Percentiles rank a stretch among this genome's conserved stretches.
Evolutionary conservation across 2,329 filamentous ascomycete genomes (phyloP).

Genomic region (Fusarium verticillioides): DNA sequence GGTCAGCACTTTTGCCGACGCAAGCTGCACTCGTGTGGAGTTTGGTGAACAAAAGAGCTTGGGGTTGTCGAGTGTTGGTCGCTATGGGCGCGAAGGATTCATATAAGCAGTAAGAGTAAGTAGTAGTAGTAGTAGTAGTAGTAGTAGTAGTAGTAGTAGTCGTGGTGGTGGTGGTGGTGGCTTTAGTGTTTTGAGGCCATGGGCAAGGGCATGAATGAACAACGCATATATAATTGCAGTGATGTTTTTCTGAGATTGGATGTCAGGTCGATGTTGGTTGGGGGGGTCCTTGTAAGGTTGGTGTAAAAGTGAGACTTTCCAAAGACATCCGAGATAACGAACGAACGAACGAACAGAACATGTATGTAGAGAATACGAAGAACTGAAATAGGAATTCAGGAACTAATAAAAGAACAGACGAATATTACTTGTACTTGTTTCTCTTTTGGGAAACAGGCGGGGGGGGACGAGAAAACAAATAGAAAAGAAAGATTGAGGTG

Average conservation of each 20-base stretch:
- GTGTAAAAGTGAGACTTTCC: not conserved
- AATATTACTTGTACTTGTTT: not conserved
- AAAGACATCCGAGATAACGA: not conserved
- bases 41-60: conserved; percentile 7
- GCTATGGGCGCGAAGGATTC: not conserved
- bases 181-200: not conserved
- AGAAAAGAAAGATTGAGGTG: conserved; percentile 16
- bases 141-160: not conserved
- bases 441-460: conserved; percentile 1
- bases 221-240: not conserved
- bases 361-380: conserved; percentile 2
- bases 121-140: not conserved
- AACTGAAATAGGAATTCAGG: conserved; percentile 15
- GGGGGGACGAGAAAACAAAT: conserved; percentile 18
- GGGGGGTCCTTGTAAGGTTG: not conserved
- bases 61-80: conserved; percentile 1
- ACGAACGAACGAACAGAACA: not conserved
- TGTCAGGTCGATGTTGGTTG: not conserved
- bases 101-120: not conserved
- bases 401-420: conserved; percentile 10
- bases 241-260: not conserved
- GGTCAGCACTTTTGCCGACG: conserved; percentile 5
- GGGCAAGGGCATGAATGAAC: not conserved
- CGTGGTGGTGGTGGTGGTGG: not conserved
- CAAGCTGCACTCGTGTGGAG: conserved; percentile 26